A percentile compares a stretch with the other conserved stretches of the same genome.
phyloP scores from a whole-genome alignment of 2,329 filamentous ascomycete genomes.

The Trichoderma cornu-damae region DNA sequence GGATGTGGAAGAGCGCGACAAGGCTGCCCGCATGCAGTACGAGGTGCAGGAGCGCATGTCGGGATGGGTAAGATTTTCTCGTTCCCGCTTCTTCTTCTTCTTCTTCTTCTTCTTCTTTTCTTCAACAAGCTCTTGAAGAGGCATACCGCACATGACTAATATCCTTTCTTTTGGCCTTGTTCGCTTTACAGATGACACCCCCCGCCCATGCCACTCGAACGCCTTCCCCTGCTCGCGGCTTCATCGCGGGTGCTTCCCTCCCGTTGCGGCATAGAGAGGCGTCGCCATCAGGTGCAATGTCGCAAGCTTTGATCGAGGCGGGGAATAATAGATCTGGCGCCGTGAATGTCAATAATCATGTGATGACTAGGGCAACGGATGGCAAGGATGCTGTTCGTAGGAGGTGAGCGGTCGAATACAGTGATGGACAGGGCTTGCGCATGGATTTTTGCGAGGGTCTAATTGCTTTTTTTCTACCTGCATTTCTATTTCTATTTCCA shows the following conservation, averaged over 20 bases:
- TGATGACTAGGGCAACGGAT: neutral
- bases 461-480: too few relatives aligned
- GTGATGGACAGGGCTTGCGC: neutral
- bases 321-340: neutral
- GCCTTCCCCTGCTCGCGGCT: neutral
- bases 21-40: slow-evolving; percentile 38
- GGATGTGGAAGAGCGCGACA: slow-evolving; percentile 55
- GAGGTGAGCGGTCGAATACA: neutral
- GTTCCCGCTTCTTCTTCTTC: neutral
- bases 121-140: neutral
- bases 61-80: slow-evolving; percentile 22
- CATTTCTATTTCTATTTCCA: neutral
- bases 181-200: neutral
- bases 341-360: neutral
- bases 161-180: neutral
- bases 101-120: too few relatives aligned
- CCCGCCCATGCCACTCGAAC: neutral
- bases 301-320: neutral
- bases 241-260: neutral
- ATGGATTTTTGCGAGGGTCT: too few relatives aligned
- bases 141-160: neutral
- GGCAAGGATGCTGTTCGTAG: neutral
- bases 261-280: neutral
- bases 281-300: neutral
- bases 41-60: slow-evolving; percentile 44